These are phyloP conservation scores for Cercospora berteroae DNA, from an alignment of 2,329 filamentous ascomycete genomes.

Conservation along the genomic window DNA sequence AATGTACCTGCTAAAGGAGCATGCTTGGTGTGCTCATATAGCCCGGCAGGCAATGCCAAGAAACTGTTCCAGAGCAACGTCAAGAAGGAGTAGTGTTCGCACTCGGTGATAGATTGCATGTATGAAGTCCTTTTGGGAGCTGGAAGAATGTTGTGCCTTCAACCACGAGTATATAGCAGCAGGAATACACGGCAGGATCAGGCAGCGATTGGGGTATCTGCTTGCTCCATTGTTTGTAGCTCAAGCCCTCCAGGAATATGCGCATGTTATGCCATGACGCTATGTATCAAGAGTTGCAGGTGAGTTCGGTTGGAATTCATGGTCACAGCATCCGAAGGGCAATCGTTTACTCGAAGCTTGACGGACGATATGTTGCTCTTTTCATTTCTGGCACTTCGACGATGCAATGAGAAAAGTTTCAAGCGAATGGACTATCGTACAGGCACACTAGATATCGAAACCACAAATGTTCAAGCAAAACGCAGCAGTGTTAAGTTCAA, in stretches of 20 bases:
- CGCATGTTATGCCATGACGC: not conserved
- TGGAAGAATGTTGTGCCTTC: not conserved
- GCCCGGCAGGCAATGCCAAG: not conserved
- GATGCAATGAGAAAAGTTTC: not conserved
- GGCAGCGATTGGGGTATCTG: not conserved
- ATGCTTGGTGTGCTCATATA: not conserved
- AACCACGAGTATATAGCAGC: not conserved
- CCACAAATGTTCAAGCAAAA: not conserved
- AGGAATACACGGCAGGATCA: not conserved
- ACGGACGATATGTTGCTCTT: not conserved
- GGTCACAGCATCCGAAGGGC: not conserved
- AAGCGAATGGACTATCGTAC: not conserved
- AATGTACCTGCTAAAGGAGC: not conserved
- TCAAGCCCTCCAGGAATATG: not conserved
- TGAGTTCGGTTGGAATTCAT: not conserved
- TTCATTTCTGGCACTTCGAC: not conserved
- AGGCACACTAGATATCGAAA: not conserved
- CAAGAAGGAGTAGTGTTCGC: not conserved
- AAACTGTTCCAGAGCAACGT: not conserved
- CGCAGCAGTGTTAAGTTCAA: not conserved
- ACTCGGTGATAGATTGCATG: not conserved
- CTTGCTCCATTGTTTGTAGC: not conserved
- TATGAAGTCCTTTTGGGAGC: not conserved
- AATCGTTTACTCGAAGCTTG: not conserved
- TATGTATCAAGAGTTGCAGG: not conserved